Conservation (phyloP, 23 red algal species). For the Gracilaria domingensis region DNA sequence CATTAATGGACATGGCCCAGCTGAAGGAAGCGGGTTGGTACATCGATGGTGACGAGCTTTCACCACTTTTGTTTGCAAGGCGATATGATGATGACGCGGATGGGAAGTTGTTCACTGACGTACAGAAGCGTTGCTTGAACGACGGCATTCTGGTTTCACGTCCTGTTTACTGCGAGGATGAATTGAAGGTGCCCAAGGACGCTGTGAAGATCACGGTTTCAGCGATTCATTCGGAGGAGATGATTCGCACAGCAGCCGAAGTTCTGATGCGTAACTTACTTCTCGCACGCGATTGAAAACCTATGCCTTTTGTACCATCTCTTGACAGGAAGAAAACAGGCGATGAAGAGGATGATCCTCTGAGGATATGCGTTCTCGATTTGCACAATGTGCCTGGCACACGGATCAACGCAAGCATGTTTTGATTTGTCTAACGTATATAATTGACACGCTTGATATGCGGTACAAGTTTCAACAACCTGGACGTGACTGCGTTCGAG, state of each 20-base stretch:
- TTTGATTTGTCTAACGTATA: too few relatives aligned
- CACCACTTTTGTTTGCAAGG: conserved; percentile 79
- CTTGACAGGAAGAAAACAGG: neutral
- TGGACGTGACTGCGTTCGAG: too few relatives aligned
- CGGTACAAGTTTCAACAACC: too few relatives aligned
- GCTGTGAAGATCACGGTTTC: conserved; percentile 67
- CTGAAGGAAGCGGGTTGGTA: conserved; percentile 55
- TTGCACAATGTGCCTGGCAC: too few relatives aligned
- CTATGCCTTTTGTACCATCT: neutral
- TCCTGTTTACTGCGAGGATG: conserved; percentile 64
- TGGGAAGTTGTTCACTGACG: conserved; percentile 14
- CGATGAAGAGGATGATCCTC: too few relatives aligned
- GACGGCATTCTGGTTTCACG: conserved; percentile 72
- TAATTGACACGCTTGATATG: too few relatives aligned
- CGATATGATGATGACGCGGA: conserved; percentile 32
- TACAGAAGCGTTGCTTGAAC: conserved; percentile 55
- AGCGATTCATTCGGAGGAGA: conserved; percentile 34
- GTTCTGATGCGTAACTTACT: conserved; percentile 44
- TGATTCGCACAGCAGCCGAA: conserved; percentile 63
- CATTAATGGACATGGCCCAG: conserved; percentile 1
- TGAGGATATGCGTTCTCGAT: too few relatives aligned
- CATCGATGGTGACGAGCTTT: conserved; percentile 67
- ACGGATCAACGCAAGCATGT: too few relatives aligned
- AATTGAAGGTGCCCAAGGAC: conserved; percentile 57
- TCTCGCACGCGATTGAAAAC: neutral